These are phyloP conservation scores for Xylaria palmicola DNA, from an alignment of 495 filamentous ascomycete genomes.

Conservation along the genomic window DNA sequence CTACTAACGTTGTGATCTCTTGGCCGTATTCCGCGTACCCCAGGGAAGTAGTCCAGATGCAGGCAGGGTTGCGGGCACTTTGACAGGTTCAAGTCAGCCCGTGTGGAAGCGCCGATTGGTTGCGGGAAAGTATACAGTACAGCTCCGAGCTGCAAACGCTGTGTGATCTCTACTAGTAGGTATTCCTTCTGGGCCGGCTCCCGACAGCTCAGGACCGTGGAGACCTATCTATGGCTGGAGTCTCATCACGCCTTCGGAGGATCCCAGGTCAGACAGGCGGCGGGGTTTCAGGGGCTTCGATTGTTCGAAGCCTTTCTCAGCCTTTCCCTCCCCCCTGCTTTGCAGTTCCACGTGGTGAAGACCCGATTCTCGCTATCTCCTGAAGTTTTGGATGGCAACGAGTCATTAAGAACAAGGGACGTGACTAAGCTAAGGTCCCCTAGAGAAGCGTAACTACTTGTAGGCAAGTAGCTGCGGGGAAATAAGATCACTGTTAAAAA, in stretches of 20 bases:
- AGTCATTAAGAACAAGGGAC: constrained; percentile 2
- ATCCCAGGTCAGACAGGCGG: background rate
- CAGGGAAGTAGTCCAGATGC: too few relatives aligned
- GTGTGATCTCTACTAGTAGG: too few relatives aligned
- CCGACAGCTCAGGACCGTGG: background rate
- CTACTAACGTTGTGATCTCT: constrained; percentile 3
- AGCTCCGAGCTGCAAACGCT: background rate
- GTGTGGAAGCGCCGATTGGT: background rate
- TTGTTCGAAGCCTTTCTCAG: background rate
- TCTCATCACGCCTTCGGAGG: background rate
- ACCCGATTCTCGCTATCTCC: constrained; percentile 1
- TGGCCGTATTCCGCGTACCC: background rate
- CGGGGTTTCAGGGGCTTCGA: constrained; percentile 4
- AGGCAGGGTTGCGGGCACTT: constrained; percentile 1
- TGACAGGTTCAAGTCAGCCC: background rate
- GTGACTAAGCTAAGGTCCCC: background rate
- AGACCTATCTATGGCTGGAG: background rate
- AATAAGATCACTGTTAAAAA: background rate
- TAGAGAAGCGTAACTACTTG: too few relatives aligned
- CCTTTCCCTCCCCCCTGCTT: constrained; percentile 4
- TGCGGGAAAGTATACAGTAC: too few relatives aligned
- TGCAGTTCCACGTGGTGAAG: constrained; percentile 11
- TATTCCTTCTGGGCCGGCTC: background rate
- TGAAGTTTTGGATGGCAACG: background rate
- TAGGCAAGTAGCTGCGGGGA: constrained; percentile 13